These are phyloP conservation scores for Diospyros kaki DNA, from an alignment of 148 eudicot species.

Conservation along the genomic window DNA sequence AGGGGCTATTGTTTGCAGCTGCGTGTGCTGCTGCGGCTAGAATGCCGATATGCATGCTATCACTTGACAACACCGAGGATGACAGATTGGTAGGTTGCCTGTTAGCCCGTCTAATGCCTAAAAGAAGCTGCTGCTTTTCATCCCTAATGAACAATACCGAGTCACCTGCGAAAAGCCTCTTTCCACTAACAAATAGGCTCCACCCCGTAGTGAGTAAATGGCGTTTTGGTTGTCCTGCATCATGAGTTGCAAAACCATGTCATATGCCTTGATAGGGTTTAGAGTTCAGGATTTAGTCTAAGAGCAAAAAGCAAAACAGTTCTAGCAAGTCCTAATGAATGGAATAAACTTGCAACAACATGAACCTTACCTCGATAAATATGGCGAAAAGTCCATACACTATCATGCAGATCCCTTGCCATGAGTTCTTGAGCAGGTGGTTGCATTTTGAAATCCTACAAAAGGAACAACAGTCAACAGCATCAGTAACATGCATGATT, in stretches of 20 bases:
- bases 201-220: conserved; percentile 96
- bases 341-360: neutral
- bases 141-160: conserved; percentile 92
- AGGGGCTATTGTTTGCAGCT: conserved; percentile 91
- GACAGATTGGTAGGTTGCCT: conserved; percentile 81
- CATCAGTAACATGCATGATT: conserved; percentile 8
- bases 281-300: too few species aligned
- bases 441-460: conserved; percentile 86
- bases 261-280: neutral
- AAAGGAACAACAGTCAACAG: neutral
- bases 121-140: conserved; percentile 88
- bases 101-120: conserved; percentile 92
- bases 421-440: conserved; percentile 96
- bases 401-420: conserved; percentile 94
- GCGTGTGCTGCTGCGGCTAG: conserved; percentile 99
- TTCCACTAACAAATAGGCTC: conserved; percentile 95
- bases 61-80: conserved; percentile 90
- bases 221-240: conserved; percentile 91
- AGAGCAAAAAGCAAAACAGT: neutral
- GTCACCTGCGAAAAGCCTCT: conserved; percentile 92
- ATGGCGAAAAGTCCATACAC: conserved; percentile 90
- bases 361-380: conserved; percentile 78
- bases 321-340: neutral
- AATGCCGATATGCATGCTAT: conserved; percentile 97
- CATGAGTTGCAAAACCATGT: conserved; percentile 7